Base-by-base conservation (phyloP, 495 filamentous ascomycete species). In the Penicillium soppii region DNA sequence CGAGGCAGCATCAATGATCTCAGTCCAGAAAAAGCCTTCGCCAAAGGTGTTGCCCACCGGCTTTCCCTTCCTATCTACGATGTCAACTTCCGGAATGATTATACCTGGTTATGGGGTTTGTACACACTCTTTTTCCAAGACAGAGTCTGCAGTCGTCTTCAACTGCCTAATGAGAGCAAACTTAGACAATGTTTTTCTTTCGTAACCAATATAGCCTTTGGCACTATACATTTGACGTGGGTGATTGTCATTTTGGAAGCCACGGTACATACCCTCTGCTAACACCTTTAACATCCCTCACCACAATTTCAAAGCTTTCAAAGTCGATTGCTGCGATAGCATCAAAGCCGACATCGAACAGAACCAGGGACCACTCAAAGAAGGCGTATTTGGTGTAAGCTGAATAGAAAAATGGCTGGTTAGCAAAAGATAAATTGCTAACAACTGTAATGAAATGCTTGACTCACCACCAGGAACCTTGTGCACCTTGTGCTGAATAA, bases 221-320 rank as follows among this genome's bases (percentile, higher is more conserved):
- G 62, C 62, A 72, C 63, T 74, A 73, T 78, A 79, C 76, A 76
- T 78, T 75, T 69, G 58, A 63, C 78, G 69, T 43, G 57, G 65
- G 44, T 59, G 53, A 37, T n/a, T 80, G 56, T 80, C 82, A 98
- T 78, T 85, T 88, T 57, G 95, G 95, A 81, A 97, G 90, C 90
- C 90, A 89, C 70, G 85, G 83, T 80, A 97, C 95, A 85, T 99
- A 99, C 95, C 94, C 95, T 91, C 92, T 94, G 74, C 88, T 92
- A 62, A 85, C 72, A 44, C 94, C 92, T 70, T 91, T 91, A 33
- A 90, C 78, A 77, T 99, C 94, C 68, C 81, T 87, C 49, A 99
- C 77, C 61, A 91, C 82, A 54, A 99, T 70, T 66, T 99, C 92
- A 64, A 99, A 87, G 20, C 83, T 84, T 33, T 86, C 81, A 74